Evolutionary conservation across 2,329 filamentous ascomycete genomes (phyloP).

Genomic region (Colletotrichum musae): DNA sequence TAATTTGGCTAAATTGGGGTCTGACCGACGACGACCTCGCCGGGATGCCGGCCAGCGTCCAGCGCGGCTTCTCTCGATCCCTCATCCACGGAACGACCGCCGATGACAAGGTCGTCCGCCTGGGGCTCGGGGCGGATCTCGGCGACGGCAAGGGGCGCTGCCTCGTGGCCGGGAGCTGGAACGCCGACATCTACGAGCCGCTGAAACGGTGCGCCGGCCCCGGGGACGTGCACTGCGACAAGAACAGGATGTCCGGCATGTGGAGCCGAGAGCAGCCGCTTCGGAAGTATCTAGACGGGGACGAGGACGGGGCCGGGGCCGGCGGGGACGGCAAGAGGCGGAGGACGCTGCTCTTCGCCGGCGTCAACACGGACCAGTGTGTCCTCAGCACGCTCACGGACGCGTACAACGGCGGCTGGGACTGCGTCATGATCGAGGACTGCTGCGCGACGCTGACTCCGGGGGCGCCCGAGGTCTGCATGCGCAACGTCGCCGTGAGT

Average conservation of each 20-base stretch:
- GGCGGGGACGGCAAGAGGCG: constrained; percentile 49
- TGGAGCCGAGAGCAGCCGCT: constrained; percentile 62
- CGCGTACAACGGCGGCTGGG: constrained; percentile 64
- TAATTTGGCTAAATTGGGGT: constrained; percentile 72
- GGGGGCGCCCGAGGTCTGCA: constrained; percentile 34
- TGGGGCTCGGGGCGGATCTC: constrained; percentile 63
- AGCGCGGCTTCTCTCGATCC: constrained; percentile 62
- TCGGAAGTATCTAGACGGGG: constrained; percentile 53
- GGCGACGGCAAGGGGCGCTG: constrained; percentile 59
- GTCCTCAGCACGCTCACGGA: constrained; percentile 70
- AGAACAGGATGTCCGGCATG: constrained; percentile 72
- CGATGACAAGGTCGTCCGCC: constrained; percentile 36
- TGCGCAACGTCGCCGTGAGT: constrained; percentile 37
- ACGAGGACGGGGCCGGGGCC: neutral
- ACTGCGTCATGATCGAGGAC: constrained; percentile 38
- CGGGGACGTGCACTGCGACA: constrained; percentile 66
- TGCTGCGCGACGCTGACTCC: constrained; percentile 35
- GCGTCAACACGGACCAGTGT: constrained; percentile 75
- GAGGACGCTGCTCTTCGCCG: constrained; percentile 69
- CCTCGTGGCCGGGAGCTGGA: constrained; percentile 70
- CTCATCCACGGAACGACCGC: constrained; percentile 45
- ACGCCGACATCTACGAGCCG: constrained; percentile 64
- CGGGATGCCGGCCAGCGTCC: constrained; percentile 63
- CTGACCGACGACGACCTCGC: constrained; percentile 65
- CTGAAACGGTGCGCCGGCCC: constrained; percentile 51